phyloP scores from a whole-genome alignment of 1,284 basidiomycete genomes.

The Sporisorium scitamineum region DNA sequence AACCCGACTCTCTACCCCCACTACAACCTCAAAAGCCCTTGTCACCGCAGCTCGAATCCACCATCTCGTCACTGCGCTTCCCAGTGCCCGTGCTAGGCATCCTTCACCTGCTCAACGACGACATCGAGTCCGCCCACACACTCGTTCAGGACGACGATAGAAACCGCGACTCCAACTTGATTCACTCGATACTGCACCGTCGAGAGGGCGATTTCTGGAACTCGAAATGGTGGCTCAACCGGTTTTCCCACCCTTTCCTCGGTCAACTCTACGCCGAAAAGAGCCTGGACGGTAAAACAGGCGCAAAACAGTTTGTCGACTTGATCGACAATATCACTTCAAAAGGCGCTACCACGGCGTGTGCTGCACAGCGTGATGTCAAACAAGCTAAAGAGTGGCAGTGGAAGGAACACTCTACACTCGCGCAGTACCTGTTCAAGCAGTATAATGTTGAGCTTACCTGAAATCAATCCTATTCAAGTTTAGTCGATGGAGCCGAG shows the following conservation, averaged over 20 bases:
- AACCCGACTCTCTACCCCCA: slow-evolving; percentile 22
- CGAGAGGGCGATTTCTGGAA: slow-evolving; percentile 59
- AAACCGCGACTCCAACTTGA: slow-evolving; percentile 35
- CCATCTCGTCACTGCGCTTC: slow-evolving; percentile 18
- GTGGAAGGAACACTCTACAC: slow-evolving; percentile 28
- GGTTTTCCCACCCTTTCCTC: slow-evolving; percentile 41
- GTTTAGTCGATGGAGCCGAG: slow-evolving; percentile 19
- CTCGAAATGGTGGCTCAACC: slow-evolving; percentile 56
- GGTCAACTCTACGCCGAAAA: slow-evolving; percentile 16
- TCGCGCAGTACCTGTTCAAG: slow-evolving; percentile 24
- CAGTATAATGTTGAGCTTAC: slow-evolving; percentile 15
- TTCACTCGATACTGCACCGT: slow-evolving; percentile 55
- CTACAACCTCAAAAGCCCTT: slow-evolving; percentile 36
- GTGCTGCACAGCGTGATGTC: slow-evolving; percentile 44
- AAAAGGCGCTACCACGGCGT: slow-evolving; percentile 44
- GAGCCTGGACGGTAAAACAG: slow-evolving; percentile 16
- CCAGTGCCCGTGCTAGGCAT: slow-evolving; percentile 26
- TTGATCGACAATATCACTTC: slow-evolving; percentile 37
- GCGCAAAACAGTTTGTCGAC: slow-evolving; percentile 53
- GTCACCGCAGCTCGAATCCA: slow-evolving; percentile 10
- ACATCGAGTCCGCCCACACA: slow-evolving; percentile 45
- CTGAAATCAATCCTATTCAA: not conserved
- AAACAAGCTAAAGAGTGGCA: slow-evolving; percentile 37
- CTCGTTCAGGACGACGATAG: slow-evolving; percentile 52
- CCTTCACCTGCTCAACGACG: slow-evolving; percentile 57